A percentile compares a stretch with the other conserved stretches of the same genome.
These are phyloP conservation scores for Cercospora sesami DNA, from an alignment of 2,329 filamentous ascomycete genomes.

Conservation along the genomic window DNA sequence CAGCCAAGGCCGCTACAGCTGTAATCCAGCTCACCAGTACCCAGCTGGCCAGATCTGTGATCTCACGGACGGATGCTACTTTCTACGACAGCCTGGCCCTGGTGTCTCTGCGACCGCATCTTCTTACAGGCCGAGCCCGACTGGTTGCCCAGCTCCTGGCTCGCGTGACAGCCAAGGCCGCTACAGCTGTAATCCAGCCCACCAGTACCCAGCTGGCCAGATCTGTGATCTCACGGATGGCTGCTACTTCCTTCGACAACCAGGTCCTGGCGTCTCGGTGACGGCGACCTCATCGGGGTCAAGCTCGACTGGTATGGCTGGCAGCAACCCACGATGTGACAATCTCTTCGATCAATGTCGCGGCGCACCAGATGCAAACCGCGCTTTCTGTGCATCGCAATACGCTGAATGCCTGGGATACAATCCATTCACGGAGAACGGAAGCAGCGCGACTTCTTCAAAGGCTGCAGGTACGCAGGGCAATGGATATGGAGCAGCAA, in stretches of 20 bases:
- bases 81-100: not conserved
- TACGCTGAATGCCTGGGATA: conserved; percentile 23
- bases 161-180: not conserved
- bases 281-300: not conserved
- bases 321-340: not conserved
- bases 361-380: conserved; percentile 16
- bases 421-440: conserved; percentile 21
- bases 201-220: conserved; percentile 27
- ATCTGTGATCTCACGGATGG: conserved; percentile 19
- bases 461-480: conserved; percentile 6
- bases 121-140: not conserved
- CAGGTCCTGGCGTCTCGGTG: not conserved
- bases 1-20: conserved; percentile 19
- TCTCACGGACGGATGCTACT: conserved; percentile 5
- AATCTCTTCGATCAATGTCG: conserved; percentile 13
- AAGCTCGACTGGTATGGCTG: not conserved
- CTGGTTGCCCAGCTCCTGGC: conserved; percentile 15
- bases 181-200: conserved; percentile 31
- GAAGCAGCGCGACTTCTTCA: conserved; percentile 17
- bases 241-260: conserved; percentile 4
- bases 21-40: conserved; percentile 31
- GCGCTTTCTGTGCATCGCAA: conserved; percentile 17
- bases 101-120: not conserved
- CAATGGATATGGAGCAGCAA: conserved; percentile 2
- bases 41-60: conserved; percentile 27